phyloP scores from a whole-genome alignment of 345 rosid genomes.

The Euphorbia pulcherrima region DNA sequence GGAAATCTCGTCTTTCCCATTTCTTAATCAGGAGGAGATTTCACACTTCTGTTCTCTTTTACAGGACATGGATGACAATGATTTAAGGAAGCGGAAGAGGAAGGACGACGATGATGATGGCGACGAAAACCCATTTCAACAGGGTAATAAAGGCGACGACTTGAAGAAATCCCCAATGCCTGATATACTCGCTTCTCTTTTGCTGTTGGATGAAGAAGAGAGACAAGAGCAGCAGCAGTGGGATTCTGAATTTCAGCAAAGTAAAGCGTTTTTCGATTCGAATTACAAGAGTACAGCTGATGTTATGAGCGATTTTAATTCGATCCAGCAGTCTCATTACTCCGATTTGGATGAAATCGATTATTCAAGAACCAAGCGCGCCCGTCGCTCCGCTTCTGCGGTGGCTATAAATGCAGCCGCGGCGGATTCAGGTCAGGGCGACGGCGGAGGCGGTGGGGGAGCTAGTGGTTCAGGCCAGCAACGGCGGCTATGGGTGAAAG shows the following conservation, averaged over 20 bases:
- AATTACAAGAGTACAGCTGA: conserved; percentile 36
- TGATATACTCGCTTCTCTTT: conserved; percentile 45
- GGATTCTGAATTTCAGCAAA: conserved; percentile 36
- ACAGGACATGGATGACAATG: conserved; percentile 23
- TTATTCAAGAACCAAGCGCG: conserved; percentile 36
- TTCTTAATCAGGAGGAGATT: conserved; percentile 33
- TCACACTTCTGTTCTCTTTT: conserved; percentile 25
- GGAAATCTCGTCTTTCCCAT: conserved; percentile 31
- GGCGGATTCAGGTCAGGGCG: not conserved
- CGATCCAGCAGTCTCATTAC: conserved; percentile 38
- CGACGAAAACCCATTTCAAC: not conserved
- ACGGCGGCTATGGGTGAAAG: conserved; percentile 83
- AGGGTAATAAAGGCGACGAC: not conserved
- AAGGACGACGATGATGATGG: conserved; percentile 1
- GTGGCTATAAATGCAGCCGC: conserved; percentile 25
- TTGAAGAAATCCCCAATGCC: conserved; percentile 14
- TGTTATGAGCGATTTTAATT: conserved; percentile 37
- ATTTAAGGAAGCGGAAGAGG: conserved; percentile 24
- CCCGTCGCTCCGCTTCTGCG: conserved; percentile 27
- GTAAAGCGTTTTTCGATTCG: conserved; percentile 39
- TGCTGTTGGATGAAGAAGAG: conserved; percentile 60
- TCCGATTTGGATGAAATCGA: conserved; percentile 30
- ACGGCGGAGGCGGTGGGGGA: conserved; percentile 2
- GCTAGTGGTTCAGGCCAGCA: conserved; percentile 25
- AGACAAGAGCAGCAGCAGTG: conserved; percentile 41